Evolutionary conservation across 2,329 filamentous ascomycete genomes (phyloP), one percentile per base, ranked within the genome.

Genomic region (Fusarium nodosum): DNA sequence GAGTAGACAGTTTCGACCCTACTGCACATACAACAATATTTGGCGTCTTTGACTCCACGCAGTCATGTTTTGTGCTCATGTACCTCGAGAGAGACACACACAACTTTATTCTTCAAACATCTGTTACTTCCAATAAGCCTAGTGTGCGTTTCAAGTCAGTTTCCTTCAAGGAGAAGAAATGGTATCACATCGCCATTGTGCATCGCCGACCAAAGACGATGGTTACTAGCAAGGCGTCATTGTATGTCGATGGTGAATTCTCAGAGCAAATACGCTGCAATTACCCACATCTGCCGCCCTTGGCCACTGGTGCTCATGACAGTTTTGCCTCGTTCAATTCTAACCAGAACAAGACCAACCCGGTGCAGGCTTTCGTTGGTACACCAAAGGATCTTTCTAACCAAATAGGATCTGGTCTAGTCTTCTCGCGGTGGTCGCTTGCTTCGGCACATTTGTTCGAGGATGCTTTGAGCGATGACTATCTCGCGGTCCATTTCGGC

Each of bases 41-140:
- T 78, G 96, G 96, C 28, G 93, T 96, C 11, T 98, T 97, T 79
- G 96, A 99, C 80, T 86, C 91, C 5, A 93, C 89, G 7, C 95
- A 98, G 78, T 93, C 93, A 7, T 99, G 96, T 79, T 99, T 99
- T 75, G 82, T 99, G 36, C 88, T 99, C 72, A 90, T 94, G 64
- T 99, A 99, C 76, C 85, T 99, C 39, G 97, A 99, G 78, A 94
- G 91, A 76, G 94, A 97, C 77, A 97, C 93, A 3, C 92, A 88
- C 64, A 96, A 97, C 79, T 92, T 99, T 71, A 99, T 99, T 71
- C 83, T 99, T 8, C 96, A 99, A 80, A 98, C 97, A 10, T 97
- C 96, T 20, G 92, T 98, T 64, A 93, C 90, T 54, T 94, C 94
- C 11, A 86, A 89, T 54, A 89, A 92, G 61, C 95, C 96, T 4